Evolutionary conservation across 371 early-diverging fungal species (phyloP), one percentile per base, ranked within the genome.

Genomic region (Rhizoclosmatium hyalinum): DNA sequence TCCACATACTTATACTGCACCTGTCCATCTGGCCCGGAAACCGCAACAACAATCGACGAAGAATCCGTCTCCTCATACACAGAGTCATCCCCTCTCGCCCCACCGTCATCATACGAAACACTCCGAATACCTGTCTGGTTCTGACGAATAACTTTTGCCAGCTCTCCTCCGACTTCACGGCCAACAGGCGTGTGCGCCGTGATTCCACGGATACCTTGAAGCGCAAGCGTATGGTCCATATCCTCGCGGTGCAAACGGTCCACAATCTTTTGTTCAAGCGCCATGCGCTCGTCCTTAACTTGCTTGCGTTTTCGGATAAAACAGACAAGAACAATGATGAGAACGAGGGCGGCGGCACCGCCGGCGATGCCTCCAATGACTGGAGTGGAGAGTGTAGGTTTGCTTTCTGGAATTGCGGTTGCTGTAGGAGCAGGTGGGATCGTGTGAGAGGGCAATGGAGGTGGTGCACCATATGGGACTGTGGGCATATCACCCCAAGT

Each of bases 111-210:
- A 24, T 4, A 32, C 8, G 24, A 57, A 21, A 24, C 17, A 41
- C 44, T 44, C 2, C 47, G 10, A 8, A 70, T 32, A 19, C 70
- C 70, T 10, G 70, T 70, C 24, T 39, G 42, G 39, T 70, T 70
- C 54, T 58, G 58, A 10, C 43, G 32, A 57, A 70, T 70, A 6
- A 70, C 17, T 19, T 44, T n/a, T 2, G 58, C 70, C 56, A 70
- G 70, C 60, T 70, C 47, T 39, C 70, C 70, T 14, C 70, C 70
- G 39, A 70, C 70, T 19, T 45, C 12, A 43, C 70, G 70, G 42
- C 70, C 47, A 8, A 12, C 43, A 17, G 46, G 56, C 2, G 58
- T n/a, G 6, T 39, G 12, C 2, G 24, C n/a, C 17, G 12, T 19
- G 14, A 6, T 17, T 3, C 70, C 70, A n/a, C 56, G 41, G 55